Evolutionary conservation across 1,284 basidiomycete species (phyloP).

Genomic region (Moniliella sp.): DNA sequence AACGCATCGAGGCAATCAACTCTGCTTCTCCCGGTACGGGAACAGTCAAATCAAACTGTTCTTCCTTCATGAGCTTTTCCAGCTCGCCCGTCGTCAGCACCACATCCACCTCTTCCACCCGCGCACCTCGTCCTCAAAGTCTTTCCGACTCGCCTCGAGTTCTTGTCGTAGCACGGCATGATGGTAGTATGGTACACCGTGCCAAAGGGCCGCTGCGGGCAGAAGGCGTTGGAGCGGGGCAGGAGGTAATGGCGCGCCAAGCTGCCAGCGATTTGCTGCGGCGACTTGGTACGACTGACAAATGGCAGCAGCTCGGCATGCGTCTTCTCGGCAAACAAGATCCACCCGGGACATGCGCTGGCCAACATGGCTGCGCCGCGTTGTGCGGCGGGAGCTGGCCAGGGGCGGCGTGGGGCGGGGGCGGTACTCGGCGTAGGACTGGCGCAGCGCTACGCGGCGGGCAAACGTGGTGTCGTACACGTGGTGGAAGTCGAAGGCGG

Average conservation of each 20-base stretch:
- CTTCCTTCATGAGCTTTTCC: constrained; percentile 60
- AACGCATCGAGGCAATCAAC: constrained; percentile 1
- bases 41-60: constrained; percentile 52
- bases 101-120: constrained; percentile 66
- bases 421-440: constrained; percentile 57
- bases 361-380: constrained; percentile 51
- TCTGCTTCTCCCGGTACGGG: constrained; percentile 42
- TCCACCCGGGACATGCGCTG: constrained; percentile 93
- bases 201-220: no score
- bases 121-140: constrained; percentile 15
- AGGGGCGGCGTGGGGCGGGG: constrained; percentile 1
- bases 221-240: constrained; percentile 2
- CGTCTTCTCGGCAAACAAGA: constrained; percentile 95
- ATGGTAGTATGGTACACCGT: constrained; percentile 67
- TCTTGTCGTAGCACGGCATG: constrained; percentile 99
- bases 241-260: constrained; percentile 68
- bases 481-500: constrained; percentile 45
- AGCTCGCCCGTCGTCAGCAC: constrained; percentile 92
- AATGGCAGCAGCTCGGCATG: constrained; percentile 74
- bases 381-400: constrained; percentile 1
- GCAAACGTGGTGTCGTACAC: constrained; percentile 89
- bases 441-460: constrained; percentile 59
- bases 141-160: constrained; percentile 64
- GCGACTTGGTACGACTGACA: constrained; percentile 66
- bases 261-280: constrained; percentile 79